These are phyloP conservation scores for Cardiospermum halicacabum DNA, from an alignment of 345 rosid genomes.

Conservation along the genomic window DNA sequence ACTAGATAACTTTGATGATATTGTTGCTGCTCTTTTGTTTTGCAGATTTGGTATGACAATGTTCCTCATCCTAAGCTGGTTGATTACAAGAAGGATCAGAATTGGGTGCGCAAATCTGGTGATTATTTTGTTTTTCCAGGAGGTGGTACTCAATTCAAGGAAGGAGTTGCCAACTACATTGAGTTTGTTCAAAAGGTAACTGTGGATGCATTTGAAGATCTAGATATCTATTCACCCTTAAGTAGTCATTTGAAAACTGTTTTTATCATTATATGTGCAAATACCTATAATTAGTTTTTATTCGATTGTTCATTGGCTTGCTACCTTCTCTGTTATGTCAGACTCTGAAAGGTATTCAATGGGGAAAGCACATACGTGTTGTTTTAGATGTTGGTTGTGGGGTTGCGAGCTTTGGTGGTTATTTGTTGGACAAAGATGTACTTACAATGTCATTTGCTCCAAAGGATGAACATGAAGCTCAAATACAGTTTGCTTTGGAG, in stretches of 20 bases:
- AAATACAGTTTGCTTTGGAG: conserved; percentile 91
- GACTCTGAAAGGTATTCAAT: conserved; percentile 63
- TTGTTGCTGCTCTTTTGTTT: conserved; percentile 7
- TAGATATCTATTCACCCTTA: not conserved
- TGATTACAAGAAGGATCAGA: conserved; percentile 91
- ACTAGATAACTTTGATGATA: not conserved
- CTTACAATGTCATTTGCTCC: conserved; percentile 95
- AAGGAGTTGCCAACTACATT: conserved; percentile 67
- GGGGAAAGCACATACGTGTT: conserved; percentile 71
- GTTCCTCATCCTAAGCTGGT: conserved; percentile 96
- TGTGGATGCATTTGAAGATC: not conserved
- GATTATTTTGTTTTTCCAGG: conserved; percentile 79
- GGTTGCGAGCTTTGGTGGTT: conserved; percentile 93
- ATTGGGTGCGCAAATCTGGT: conserved; percentile 71
- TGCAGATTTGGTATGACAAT: conserved; percentile 74
- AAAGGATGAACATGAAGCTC: conserved; percentile 98
- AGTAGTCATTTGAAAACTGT: not conserved
- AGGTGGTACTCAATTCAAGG: conserved; percentile 93
- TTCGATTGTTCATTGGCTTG: not conserved
- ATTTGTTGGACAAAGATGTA: conserved; percentile 65
- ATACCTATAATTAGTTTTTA: not conserved
- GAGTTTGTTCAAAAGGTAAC: conserved; percentile 60
- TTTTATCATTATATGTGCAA: not conserved
- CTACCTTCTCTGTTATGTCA: conserved; percentile 13
- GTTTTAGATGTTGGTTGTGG: conserved; percentile 91